Evolutionary conservation across 148 eudicot genomes (phyloP), one percentile per base, ranked within the genome.

Genomic region (Silene latifolia): DNA sequence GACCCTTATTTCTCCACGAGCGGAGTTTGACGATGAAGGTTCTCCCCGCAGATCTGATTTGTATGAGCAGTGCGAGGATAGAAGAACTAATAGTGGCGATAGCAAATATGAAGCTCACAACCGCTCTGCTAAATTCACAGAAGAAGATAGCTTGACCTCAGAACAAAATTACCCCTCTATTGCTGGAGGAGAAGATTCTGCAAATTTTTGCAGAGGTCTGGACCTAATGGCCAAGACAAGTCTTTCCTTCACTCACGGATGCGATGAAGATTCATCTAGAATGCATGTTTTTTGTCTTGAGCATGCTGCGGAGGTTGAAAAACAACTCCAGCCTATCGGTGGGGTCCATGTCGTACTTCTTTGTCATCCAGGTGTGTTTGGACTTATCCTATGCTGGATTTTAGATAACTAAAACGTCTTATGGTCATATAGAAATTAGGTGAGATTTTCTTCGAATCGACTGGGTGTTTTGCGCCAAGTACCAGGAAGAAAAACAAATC

Each of bases 271-370:
- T 82, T 90, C 98, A 71, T 95, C 93, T 13, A 86, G 92, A 79
- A 83, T 87, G 87, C 98, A 95, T 66, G 87, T 95, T 58, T 95
- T 95, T 80, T 95, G 98, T 81, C 97, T 95, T 72, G 89, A 95
- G 80, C 97, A 92, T 88, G 98, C 98, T 77, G 82, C 81, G 75
- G 96, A 90, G 83, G 89, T 95, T 74, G 93, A 85, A 61, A 82
- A 89, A 76, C 83, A 71, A 74, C 92, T 95, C 54, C 83, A 86
- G 27, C 80, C 88, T 7, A 77, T 92, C 54, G 98, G 98, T 57
- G 97, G 98, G 46, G 92, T 88, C 7, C 88, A 84, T 83, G 80
- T 92, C 70, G 69, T 89, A 27, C 97, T 95, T 61, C 91, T 95
- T 75, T 92, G 96, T 87, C 98, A 95, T 74, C 98, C 92, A 89